Percentiles rank a stretch among this genome's conserved stretches.
Conservation (phyloP, 2,329 filamentous ascomycete genomes). For the Exophiala viscosa region DNA sequence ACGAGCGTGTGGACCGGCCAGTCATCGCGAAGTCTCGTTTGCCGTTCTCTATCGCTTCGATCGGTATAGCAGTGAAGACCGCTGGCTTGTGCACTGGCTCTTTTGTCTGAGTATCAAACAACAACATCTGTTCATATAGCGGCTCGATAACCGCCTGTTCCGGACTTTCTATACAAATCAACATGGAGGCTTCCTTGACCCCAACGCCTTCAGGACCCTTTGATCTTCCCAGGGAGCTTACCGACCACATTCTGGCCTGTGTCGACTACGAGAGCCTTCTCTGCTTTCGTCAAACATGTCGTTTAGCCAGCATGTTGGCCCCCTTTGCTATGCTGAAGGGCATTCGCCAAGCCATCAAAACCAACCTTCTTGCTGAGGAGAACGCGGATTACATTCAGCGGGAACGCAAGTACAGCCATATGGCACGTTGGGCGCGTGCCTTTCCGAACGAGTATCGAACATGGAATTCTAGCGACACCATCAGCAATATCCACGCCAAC, state of each 20-base stretch:
- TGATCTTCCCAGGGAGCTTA: slow-evolving; percentile 1
- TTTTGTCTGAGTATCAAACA: no score
- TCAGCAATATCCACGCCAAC: slow-evolving; percentile 13
- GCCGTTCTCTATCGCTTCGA: no score
- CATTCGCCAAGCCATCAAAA: background rate
- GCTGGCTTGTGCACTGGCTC: no score
- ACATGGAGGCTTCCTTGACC: slow-evolving; percentile 42
- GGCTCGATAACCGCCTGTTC: slow-evolving; percentile 44
- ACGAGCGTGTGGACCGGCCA: no score
- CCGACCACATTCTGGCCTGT: slow-evolving; percentile 1
- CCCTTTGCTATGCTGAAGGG: background rate
- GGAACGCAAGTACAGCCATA: background rate
- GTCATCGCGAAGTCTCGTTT: no score
- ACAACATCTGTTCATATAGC: slow-evolving; percentile 16
- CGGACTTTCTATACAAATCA: slow-evolving; percentile 55
- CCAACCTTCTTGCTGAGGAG: slow-evolving; percentile 5
- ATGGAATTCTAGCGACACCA: slow-evolving; percentile 3
- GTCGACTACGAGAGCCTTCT: slow-evolving; percentile 11
- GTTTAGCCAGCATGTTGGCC: background rate
- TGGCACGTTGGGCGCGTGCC: slow-evolving; percentile 7
- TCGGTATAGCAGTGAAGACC: no score
- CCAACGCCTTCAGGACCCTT: slow-evolving; percentile 29
- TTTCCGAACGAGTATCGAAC: slow-evolving; percentile 7
- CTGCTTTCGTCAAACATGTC: slow-evolving; percentile 5
- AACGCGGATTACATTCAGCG: slow-evolving; percentile 1